Conservation (phyloP, 2,329 filamentous ascomycete genomes). For the Peltaster fructicola region DNA sequence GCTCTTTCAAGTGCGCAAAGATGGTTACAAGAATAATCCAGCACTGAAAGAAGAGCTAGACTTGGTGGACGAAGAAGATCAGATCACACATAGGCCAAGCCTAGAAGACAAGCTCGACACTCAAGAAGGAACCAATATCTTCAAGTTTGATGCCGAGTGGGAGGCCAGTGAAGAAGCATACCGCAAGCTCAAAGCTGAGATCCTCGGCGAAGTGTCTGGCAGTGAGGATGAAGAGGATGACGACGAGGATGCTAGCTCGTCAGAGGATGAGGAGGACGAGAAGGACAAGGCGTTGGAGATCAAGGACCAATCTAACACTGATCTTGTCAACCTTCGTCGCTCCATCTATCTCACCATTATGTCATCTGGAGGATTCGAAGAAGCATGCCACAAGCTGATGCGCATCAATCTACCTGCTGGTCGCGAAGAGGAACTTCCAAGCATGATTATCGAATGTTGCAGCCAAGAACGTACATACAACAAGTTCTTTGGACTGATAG, state of each 20-base stretch:
- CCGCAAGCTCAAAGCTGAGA: conserved; percentile 77
- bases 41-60: conserved; percentile 85
- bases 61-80: conserved; percentile 91
- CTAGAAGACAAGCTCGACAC: conserved; percentile 72
- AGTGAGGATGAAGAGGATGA: conserved; percentile 64
- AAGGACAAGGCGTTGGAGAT: conserved; percentile 73
- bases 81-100: conserved; percentile 76
- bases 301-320: conserved; percentile 93
- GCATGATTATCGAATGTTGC: conserved; percentile 94
- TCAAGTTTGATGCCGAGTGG: conserved; percentile 83
- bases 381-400: conserved; percentile 94
- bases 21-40: conserved; percentile 89
- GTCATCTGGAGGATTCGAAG: conserved; percentile 89
- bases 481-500: conserved; percentile 91
- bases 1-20: conserved; percentile 87
- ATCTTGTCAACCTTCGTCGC: conserved; percentile 79
- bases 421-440: conserved; percentile 75
- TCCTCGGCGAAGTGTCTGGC: conserved; percentile 62
- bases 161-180: conserved; percentile 85
- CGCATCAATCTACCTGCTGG: conserved; percentile 67
- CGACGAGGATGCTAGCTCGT: conserved; percentile 47
- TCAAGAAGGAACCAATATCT: conserved; percentile 80
- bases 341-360: conserved; percentile 97
- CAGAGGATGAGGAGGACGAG: conserved; percentile 45
- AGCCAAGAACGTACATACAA: conserved; percentile 94